Evolutionary conservation across 1,139 yeast species (phyloP).

Genomic region (Pichia sp.): DNA sequence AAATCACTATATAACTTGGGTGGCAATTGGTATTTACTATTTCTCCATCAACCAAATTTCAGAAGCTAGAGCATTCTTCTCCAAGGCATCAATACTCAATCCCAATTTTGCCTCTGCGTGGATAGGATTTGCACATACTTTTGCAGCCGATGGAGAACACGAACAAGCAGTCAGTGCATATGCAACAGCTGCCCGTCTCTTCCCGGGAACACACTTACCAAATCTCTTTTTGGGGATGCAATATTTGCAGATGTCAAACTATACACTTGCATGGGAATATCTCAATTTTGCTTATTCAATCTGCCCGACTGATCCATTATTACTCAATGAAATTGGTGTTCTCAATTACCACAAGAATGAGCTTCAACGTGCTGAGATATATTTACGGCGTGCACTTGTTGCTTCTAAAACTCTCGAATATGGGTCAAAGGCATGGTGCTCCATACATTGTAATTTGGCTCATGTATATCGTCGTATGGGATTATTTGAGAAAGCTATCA

Average conservation of each 20-base stretch:
- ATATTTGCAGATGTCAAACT: constrained; percentile 79
- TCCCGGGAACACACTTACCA: constrained; percentile 93
- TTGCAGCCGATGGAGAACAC: constrained; percentile 96
- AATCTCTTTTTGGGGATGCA: constrained; percentile 93
- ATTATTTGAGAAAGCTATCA: constrained; percentile 57
- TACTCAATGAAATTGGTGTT: constrained; percentile 90
- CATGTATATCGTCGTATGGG: constrained; percentile 77
- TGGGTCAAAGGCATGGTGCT: constrained; percentile 78
- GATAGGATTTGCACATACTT: constrained; percentile 98
- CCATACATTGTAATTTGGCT: constrained; percentile 84
- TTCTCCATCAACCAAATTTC: constrained; percentile 62
- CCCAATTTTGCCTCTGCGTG: constrained; percentile 95
- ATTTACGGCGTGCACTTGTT: constrained; percentile 63
- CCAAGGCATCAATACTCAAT: constrained; percentile 81
- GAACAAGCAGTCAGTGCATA: constrained; percentile 98
- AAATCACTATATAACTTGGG: constrained; percentile 79
- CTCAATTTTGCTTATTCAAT: constrained; percentile 66
- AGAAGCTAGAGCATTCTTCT: constrained; percentile 83
- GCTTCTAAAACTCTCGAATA: constrained; percentile 66
- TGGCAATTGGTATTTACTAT: constrained; percentile 88
- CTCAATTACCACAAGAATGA: constrained; percentile 73
- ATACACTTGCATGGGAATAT: constrained; percentile 81
- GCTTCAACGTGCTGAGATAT: constrained; percentile 60
- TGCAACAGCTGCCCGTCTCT: constrained; percentile 89
- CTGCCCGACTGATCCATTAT: constrained; percentile 78